These are phyloP conservation scores for Corchorus capsularis DNA, from an alignment of 345 rosid genomes.

Conservation along the genomic window DNA sequence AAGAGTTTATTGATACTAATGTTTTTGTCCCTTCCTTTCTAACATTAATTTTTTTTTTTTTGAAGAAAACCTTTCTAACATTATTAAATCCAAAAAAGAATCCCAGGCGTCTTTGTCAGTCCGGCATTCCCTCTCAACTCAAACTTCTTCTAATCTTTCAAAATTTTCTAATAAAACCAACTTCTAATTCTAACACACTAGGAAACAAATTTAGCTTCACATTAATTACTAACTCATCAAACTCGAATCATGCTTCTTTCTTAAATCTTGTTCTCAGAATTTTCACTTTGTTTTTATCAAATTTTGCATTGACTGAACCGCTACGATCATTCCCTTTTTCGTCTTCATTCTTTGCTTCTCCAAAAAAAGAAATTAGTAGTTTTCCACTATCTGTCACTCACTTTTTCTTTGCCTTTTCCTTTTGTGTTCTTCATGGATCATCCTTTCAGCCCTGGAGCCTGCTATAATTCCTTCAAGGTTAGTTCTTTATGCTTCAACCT, in stretches of 20 bases:
- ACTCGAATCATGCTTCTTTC: too few relatives aligned
- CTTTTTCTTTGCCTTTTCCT: not conserved
- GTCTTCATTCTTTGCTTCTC: not conserved
- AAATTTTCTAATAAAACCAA: not conserved
- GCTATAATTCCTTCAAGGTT: slow-evolving; percentile 12
- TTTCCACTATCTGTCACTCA: not conserved
- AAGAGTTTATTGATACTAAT: not conserved
- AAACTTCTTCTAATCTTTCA: not conserved
- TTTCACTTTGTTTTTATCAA: slow-evolving; percentile 8
- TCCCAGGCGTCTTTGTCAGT: slow-evolving; percentile 2
- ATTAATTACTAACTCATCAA: too few relatives aligned
- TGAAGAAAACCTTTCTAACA: too few relatives aligned
- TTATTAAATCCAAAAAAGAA: too few relatives aligned
- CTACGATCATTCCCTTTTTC: not conserved
- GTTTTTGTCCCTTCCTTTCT: not conserved
- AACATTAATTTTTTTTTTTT: too few relatives aligned
- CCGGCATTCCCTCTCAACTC: not conserved
- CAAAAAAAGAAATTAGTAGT: not conserved
- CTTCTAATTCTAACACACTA: not conserved
- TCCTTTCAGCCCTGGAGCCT: slow-evolving; percentile 1
- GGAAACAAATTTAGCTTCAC: not conserved
- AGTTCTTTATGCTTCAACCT: not conserved
- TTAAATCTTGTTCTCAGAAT: not conserved
- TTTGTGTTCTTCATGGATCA: slow-evolving; percentile 1
- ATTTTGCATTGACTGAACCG: not conserved